Evolutionary conservation across 768 basidiomycete species (phyloP).

Genomic region (Serpula lacrymans): DNA sequence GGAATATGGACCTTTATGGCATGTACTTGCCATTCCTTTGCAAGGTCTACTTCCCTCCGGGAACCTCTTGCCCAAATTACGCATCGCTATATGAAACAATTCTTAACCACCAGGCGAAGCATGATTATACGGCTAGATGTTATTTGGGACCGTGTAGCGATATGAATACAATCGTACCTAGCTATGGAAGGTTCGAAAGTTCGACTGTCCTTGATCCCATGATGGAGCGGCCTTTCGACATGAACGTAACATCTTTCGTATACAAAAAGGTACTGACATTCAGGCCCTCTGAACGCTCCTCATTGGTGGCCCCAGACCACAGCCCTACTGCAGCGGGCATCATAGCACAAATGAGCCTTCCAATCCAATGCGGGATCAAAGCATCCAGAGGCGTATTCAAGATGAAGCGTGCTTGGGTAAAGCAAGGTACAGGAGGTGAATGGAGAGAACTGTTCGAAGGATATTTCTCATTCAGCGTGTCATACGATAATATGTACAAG

Average conservation of each 20-base stretch:
- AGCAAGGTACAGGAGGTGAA: slow-evolving; percentile 12
- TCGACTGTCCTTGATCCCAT: slow-evolving; percentile 29
- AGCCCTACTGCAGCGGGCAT: slow-evolving; percentile 22
- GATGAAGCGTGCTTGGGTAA: slow-evolving; percentile 31
- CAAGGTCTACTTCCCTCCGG: slow-evolving; percentile 28
- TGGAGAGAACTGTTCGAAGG: slow-evolving; percentile 36
- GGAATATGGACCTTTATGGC: slow-evolving; percentile 38
- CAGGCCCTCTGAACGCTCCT: slow-evolving; percentile 21
- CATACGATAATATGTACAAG: slow-evolving; percentile 30
- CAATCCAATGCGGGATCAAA: slow-evolving; percentile 29
- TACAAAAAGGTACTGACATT: slow-evolving; percentile 23
- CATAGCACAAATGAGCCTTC: slow-evolving; percentile 21
- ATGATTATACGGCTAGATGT: slow-evolving; percentile 33
- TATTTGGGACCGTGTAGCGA: slow-evolving; percentile 14
- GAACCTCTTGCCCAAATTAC: slow-evolving; percentile 22
- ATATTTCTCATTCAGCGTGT: slow-evolving; percentile 32
- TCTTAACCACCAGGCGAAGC: slow-evolving; percentile 34
- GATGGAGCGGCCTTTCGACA: slow-evolving; percentile 32
- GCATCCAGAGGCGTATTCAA: slow-evolving; percentile 31
- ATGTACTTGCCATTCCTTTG: slow-evolving; percentile 36
- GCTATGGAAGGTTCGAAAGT: slow-evolving; percentile 22
- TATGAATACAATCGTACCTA: slow-evolving; percentile 10
- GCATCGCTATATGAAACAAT: slow-evolving; percentile 32
- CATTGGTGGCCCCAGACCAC: slow-evolving; percentile 22
- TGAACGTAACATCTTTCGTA: slow-evolving; percentile 22